phyloP scores from a whole-genome alignment of 148 eudicot genomes.

The Rhododendron mucronatum region DNA sequence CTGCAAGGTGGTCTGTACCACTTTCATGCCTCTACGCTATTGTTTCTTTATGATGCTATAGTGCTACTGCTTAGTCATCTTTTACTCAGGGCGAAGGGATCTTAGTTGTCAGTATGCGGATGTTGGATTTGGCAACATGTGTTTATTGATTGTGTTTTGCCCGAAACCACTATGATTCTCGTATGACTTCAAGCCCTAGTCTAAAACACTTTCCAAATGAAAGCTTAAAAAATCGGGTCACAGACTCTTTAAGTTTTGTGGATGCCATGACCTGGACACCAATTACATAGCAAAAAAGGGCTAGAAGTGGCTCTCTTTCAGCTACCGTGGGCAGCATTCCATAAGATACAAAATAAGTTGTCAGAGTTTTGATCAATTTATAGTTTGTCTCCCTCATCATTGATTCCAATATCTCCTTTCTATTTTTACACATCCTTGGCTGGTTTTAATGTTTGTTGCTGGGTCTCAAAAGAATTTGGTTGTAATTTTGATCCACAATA shows the following conservation, averaged over 20 bases:
- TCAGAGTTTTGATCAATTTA: background rate
- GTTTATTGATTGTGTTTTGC: background rate
- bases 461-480: background rate
- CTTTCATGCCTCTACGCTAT: background rate
- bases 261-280: background rate
- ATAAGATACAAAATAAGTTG: background rate
- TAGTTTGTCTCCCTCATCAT: background rate
- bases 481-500: background rate
- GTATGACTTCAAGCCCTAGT: background rate
- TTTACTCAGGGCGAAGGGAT: background rate
- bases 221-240: background rate
- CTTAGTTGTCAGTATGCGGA: background rate
- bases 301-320: slow-evolving; percentile 3
- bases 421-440: background rate
- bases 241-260: background rate
- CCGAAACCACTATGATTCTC: background rate
- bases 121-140: background rate
- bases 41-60: background rate
- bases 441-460: background rate
- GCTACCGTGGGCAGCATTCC: background rate
- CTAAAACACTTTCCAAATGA: background rate
- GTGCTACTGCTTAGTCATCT: background rate
- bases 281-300: background rate
- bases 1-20: background rate
- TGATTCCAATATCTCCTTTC: background rate